Evolutionary conservation across 176 grass and related monocot species (phyloP).

Genomic region (Alopecurus myosuroides): DNA sequence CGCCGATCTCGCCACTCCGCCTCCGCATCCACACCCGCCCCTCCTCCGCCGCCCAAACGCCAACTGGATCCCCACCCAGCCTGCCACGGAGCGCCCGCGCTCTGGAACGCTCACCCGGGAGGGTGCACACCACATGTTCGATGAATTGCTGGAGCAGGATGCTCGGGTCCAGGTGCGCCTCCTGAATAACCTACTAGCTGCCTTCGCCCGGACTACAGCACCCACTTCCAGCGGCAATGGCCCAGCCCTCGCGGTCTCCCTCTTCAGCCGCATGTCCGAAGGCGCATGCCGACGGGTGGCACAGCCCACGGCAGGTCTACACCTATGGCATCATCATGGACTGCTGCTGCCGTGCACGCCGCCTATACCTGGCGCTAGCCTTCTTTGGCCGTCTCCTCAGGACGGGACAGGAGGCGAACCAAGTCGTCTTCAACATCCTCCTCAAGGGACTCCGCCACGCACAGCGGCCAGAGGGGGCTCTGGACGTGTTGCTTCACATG

Average conservation of each 20-base stretch:
- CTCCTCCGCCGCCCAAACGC: neutral
- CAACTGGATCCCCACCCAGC: neutral
- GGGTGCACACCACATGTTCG: neutral
- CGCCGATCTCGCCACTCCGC: neutral
- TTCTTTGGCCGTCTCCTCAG: neutral
- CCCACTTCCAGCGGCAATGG: neutral
- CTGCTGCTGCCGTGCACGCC: neutral
- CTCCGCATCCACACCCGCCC: neutral
- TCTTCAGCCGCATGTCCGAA: neutral
- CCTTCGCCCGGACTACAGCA: neutral
- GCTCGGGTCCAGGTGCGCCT: neutral
- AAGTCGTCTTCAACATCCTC: neutral
- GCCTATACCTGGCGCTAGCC: neutral
- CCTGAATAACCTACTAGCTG: neutral
- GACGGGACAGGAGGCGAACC: neutral
- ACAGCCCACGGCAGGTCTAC: neutral
- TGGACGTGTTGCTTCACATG: neutral
- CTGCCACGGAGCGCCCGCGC: neutral
- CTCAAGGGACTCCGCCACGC: neutral
- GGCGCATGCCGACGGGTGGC: neutral
- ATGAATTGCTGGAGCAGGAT: neutral
- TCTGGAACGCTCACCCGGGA: neutral
- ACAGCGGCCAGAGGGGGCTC: neutral
- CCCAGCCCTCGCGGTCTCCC: neutral
- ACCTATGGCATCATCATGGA: neutral